phyloP scores from a whole-genome alignment of 805 yeast genomes.

The Candida tibetensis region DNA sequence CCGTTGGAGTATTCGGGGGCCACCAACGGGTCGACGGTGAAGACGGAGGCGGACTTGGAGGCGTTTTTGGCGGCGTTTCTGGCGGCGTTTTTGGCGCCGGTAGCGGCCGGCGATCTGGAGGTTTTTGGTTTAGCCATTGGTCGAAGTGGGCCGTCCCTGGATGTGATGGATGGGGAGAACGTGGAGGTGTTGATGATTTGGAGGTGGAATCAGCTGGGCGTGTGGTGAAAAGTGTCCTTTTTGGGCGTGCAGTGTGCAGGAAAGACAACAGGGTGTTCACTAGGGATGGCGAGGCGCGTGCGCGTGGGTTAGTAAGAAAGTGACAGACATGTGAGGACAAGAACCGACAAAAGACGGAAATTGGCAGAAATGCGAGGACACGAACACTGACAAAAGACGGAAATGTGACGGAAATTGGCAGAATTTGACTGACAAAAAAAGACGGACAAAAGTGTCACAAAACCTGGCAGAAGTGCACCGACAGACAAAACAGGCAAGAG shows the following conservation, averaged over 20 bases:
- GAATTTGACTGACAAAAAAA: too few species aligned
- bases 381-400: too few species aligned
- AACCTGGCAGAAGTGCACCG: too few species aligned
- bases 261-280: constrained; percentile 3
- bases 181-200: neutral
- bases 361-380: too few species aligned
- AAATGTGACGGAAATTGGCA: too few species aligned
- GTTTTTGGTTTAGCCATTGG: constrained; percentile 11
- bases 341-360: too few species aligned
- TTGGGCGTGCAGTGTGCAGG: neutral
- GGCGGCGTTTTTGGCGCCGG: constrained; percentile 10
- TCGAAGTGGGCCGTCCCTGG: neutral
- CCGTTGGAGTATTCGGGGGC: constrained; percentile 44
- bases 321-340: too few species aligned
- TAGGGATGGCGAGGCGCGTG: constrained; percentile 1
- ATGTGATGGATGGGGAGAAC: neutral
- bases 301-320: constrained; percentile 1
- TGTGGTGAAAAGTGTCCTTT: constrained; percentile 6
- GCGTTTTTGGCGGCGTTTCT: constrained; percentile 10
- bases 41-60: constrained; percentile 7
- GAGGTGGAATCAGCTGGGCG: too few species aligned
- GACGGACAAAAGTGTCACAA: too few species aligned
- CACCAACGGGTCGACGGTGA: constrained; percentile 40
- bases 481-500: too few species aligned
- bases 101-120: constrained; percentile 4